Evolutionary conservation across 129 eudicot species (phyloP), one percentile per base, ranked within the genome.

Genomic region (Ambrosia trifida): DNA sequence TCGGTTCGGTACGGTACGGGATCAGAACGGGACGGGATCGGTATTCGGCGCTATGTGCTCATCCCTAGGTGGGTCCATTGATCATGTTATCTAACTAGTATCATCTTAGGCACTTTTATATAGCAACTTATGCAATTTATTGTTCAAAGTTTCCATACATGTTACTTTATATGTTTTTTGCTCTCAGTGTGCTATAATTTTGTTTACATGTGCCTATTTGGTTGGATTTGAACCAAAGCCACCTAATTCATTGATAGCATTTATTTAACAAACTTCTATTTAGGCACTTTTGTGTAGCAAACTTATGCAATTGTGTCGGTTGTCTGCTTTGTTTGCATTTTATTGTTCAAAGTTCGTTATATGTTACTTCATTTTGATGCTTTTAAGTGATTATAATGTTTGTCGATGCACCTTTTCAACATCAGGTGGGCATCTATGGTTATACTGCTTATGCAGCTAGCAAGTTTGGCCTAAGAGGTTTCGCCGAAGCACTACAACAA

Each of bases 401-500:
- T 72, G 3, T 76, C 47, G 69, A 59, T 62, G 18, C 46, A 46
- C 33, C 57, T 43, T 56, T 53, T 41, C 20, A 16, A 30, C 61
- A 24, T 24, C 58, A 92, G 98, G 96, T 92, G 72, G 98, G 98
- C 6, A 85, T 92, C 11, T 86, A 92, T 76, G 98, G 98, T 56
- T 92, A 83, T 76, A 69, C 96, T 11, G 91, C 98, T 46, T 89
- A 92, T 83, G 81, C 95, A 1, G 98, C 98, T 19, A 92, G 96
- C 76, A 92, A 92, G 72, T 92, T 92, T 80, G 98, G 86, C 68
- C 89, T 92, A 67, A 81, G 82, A 81, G 98, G 95, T 28, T 67
- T 92, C 80, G 98, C 96, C 18, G 97, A 91, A 83, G 88, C 96
- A 8, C 72, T 89, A 66, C 96, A 92, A 43, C 98, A 92, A 65